phyloP scores from a whole-genome alignment of 768 basidiomycete genomes.

The Pleurotus giganteus region DNA sequence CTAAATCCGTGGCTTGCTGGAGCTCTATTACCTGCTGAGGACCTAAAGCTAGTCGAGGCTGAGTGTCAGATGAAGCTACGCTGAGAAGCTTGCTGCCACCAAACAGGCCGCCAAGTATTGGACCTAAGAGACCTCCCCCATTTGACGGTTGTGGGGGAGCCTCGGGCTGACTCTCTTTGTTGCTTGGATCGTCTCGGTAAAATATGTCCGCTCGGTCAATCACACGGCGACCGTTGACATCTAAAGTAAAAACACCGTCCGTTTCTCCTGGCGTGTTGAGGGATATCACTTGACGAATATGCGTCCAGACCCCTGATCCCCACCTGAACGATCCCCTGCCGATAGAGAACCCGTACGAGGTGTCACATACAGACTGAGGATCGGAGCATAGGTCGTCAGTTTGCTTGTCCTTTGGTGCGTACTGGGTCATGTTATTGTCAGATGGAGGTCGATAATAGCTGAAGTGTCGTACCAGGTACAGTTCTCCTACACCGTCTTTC shows the following conservation, averaged over 20 bases:
- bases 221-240: slow-evolving; percentile 56
- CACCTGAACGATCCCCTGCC: slow-evolving; percentile 72
- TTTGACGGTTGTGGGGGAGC: not conserved
- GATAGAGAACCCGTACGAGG: slow-evolving; percentile 69
- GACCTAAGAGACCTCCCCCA: slow-evolving; percentile 13
- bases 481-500: slow-evolving; percentile 61
- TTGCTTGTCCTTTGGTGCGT: slow-evolving; percentile 74
- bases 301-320: slow-evolving; percentile 66
- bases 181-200: slow-evolving; percentile 46
- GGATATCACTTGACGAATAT: slow-evolving; percentile 61
- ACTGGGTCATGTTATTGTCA: slow-evolving; percentile 37
- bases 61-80: not conserved
- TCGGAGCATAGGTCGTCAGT: slow-evolving; percentile 55
- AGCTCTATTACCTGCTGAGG: not conserved
- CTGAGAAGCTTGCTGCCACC: not conserved
- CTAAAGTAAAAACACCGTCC: slow-evolving; percentile 63
- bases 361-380: slow-evolving; percentile 59
- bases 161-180: not conserved
- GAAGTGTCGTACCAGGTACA: slow-evolving; percentile 59
- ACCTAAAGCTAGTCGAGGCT: not conserved
- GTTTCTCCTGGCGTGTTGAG: slow-evolving; percentile 74
- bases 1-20: not conserved
- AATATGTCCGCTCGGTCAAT: slow-evolving; percentile 57
- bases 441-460: not conserved
- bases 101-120: slow-evolving; percentile 1